Percentiles rank a stretch among this genome's conserved stretches.
Evolutionary conservation across 768 basidiomycete genomes (phyloP).

Genomic region (Xanthoconium purpureum): DNA sequence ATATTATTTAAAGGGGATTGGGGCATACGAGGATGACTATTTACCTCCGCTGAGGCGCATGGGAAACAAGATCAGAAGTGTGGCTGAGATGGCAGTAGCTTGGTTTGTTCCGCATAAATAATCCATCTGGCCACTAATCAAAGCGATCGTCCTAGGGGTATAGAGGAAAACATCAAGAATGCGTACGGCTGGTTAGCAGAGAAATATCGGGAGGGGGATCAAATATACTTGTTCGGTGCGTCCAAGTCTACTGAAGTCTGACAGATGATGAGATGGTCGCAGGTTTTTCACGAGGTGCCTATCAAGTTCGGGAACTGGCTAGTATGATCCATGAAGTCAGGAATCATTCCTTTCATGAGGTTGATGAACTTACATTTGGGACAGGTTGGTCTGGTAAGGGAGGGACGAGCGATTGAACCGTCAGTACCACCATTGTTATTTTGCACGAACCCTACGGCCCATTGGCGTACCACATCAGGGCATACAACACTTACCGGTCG

Average conservation of each 20-base stretch:
- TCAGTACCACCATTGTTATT: background rate
- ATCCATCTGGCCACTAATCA: background rate
- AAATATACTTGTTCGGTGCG: conserved; percentile 39
- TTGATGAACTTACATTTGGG: background rate
- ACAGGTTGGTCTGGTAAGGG: background rate
- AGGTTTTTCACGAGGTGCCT: conserved; percentile 45
- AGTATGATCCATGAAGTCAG: conserved; percentile 37
- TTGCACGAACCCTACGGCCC: background rate
- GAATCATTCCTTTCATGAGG: too few species aligned
- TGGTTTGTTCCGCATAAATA: background rate
- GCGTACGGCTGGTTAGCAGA: conserved; percentile 7
- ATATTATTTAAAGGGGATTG: too few species aligned
- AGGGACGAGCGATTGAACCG: background rate
- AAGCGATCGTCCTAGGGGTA: background rate
- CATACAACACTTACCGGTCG: background rate
- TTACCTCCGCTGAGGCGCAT: too few species aligned
- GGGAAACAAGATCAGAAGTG: background rate
- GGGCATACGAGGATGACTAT: too few species aligned
- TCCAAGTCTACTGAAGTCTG: background rate
- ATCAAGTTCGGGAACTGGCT: conserved; percentile 38
- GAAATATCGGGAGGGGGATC: conserved; percentile 2
- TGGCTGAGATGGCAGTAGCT: background rate
- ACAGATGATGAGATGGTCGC: background rate
- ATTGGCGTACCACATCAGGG: background rate
- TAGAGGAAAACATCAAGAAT: background rate